Evolutionary conservation across 805 yeast genomes (phyloP), one percentile per base, ranked within the genome.

Genomic region (Spathaspora hagerdaliae): DNA sequence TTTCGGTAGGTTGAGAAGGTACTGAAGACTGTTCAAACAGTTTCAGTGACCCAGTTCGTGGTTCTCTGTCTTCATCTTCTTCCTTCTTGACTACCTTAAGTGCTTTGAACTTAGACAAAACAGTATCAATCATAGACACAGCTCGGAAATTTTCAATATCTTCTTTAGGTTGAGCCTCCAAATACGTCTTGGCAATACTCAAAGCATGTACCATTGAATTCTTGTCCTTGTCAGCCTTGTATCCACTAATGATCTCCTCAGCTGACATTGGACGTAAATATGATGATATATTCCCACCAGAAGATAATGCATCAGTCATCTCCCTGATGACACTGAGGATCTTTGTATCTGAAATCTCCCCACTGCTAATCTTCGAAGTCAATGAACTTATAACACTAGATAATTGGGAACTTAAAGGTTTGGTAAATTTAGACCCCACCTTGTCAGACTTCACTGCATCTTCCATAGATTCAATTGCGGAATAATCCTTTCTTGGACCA

Each of bases 261-360:
- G 52, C 55, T 13, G 57, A 48, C 8, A 47, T 45, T 31, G 38
- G 53, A 41, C 29, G 48, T 31, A 55, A 46, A 41, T 47, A 46
- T 47, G 44, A 51, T 37, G 51, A 31, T 15, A 42, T 31, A 24
- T 47, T 45, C 14, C 45, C 45, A 24, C 51, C 49, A 10, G 58
- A 41, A 11, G 59, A 52, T 12, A 69, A 56, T 3, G 68, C 61
- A 45, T 60, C 60, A 6, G 73, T 66, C 73, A 69, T 67, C 41
- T 65, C 69, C 33, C 68, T 53, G 35, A 70, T 67, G n/a, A 68
- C 72, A 44, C 59, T 62, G 49, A 67, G 53, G 27, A 70, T 51
- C 41, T 64, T 63, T 12, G 55, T 54, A 41, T 62, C 63, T 2
- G 58, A 46, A 7, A 46, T 52, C 46, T 36, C 53, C 36, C 38